Evolutionary conservation across 306 rosid genomes (phyloP).

Genomic region (Quercus agrifolia): DNA sequence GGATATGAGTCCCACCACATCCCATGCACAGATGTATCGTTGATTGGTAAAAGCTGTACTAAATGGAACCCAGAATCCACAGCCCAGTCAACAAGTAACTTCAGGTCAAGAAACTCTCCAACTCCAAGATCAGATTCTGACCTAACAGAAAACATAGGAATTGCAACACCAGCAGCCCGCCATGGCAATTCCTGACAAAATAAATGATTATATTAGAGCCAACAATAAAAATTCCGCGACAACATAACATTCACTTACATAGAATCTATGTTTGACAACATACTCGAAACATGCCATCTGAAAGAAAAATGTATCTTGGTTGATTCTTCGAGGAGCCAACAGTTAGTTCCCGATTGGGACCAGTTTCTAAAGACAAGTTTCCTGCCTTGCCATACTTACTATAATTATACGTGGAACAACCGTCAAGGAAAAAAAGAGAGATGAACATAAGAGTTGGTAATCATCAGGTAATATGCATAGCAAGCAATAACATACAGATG

Average conservation of each 20-base stretch:
- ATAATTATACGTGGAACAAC: constrained; percentile 69
- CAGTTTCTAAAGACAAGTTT: constrained; percentile 58
- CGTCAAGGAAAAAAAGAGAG: constrained; percentile 48
- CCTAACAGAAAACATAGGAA: constrained; percentile 94
- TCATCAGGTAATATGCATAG: constrained; percentile 2
- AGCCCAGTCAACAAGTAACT: constrained; percentile 92
- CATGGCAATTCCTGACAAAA: constrained; percentile 69
- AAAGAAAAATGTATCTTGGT: constrained; percentile 56
- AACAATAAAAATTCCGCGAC: background rate
- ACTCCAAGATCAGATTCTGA: constrained; percentile 91
- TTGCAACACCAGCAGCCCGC: constrained; percentile 94
- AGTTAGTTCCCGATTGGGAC: constrained; percentile 65
- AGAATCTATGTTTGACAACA: constrained; percentile 19
- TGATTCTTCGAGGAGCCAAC: constrained; percentile 49
- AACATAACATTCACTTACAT: constrained; percentile 7
- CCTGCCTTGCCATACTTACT: constrained; percentile 65
- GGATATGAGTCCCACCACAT: constrained; percentile 99
- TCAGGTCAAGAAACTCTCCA: constrained; percentile 98
- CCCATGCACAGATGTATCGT: constrained; percentile 90
- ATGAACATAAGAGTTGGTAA: background rate
- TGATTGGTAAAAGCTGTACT: constrained; percentile 91
- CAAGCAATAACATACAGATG: constrained; percentile 3
- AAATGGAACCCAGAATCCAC: constrained; percentile 86
- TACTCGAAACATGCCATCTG: constrained; percentile 93
- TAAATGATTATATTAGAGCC: constrained; percentile 20